These are phyloP conservation scores for Beauveria sp. DNA, from an alignment of 2,329 filamentous ascomycete genomes.

Conservation along the genomic window DNA sequence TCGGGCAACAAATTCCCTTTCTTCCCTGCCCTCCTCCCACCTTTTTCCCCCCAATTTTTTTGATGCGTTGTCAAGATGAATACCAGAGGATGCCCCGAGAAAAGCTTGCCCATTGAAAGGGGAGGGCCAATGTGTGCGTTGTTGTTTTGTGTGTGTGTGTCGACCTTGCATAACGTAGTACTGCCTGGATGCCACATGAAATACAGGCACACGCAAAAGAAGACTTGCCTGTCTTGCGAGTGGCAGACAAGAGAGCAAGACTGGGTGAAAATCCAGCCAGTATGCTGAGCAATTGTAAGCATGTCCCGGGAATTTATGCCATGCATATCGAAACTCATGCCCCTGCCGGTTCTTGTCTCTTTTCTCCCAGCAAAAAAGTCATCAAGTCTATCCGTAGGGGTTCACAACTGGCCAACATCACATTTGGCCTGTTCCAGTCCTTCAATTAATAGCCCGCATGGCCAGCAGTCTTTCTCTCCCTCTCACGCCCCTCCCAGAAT, in stretches of 20 bases:
- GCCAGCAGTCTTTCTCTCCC: background rate
- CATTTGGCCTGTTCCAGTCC: background rate
- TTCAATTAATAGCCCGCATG: background rate
- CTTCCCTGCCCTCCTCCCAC: background rate
- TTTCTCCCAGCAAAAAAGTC: background rate
- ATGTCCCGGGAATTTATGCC: background rate
- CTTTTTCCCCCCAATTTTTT: constrained; percentile 12
- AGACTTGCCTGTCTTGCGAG: too few relatives aligned
- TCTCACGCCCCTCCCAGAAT: background rate
- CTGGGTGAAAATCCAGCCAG: background rate
- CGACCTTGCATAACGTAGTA: background rate
- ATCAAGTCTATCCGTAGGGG: too few relatives aligned
- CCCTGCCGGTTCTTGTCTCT: background rate
- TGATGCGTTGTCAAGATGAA: constrained; percentile 44
- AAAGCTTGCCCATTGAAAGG: background rate
- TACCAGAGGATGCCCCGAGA: constrained; percentile 25
- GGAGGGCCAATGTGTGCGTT: background rate
- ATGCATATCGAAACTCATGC: background rate
- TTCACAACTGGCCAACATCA: too few relatives aligned
- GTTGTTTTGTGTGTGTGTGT: background rate
- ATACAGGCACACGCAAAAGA: background rate
- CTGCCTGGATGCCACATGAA: background rate
- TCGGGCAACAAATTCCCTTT: background rate
- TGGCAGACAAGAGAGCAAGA: too few relatives aligned
- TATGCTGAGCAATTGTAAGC: background rate